Base-by-base conservation (phyloP, 2,329 filamentous ascomycete species). In the Trichoderma semiorbis region DNA sequence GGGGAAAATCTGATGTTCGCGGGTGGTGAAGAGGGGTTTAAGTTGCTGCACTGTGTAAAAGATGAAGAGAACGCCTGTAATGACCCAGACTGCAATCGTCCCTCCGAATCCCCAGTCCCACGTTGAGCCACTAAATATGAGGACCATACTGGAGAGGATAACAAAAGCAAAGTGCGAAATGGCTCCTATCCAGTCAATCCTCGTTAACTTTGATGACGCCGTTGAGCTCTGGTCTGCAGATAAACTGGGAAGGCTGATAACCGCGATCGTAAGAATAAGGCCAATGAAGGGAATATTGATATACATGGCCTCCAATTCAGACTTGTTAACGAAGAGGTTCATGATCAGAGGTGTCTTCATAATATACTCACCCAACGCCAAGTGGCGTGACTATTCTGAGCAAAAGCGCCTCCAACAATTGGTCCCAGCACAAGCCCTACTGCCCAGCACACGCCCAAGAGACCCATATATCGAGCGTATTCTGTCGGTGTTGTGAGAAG, bases 41-140 rank as follows among this genome's bases (percentile, higher is more conserved):
- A 72, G 72, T 77, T 90, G 88, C 69, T 87, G 85, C 0, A 85
- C 8, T 2, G 73, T 72, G 75, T 88, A 89, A 14, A 78, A 73
- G 32, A 85, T 74, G 39, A 85, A 76, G 0, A 84, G 74, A 1
- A 86, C 73, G 1, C 79, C 84, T n/a, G 83, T 84, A 1, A 85
- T 75, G 21, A 85, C 79, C 75, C 86, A 87, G 5, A 85, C 78
- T 1, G 80, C 81, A 63, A 89, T 86, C 24, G 83, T 81, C 0
- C 80, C 76, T 0, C 80, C 81, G 5, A 79, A 81, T 30, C 78
- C 78, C 88, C 88, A 90, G 0, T 78, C 75, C 75, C 83, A 90
- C 2, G 82, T 75, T 0, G 81, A 77, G 1, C 88, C 88, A 7
- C 84, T 86, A 62, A 88, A 88, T 12, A 81, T 82, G 62, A 88